These are phyloP conservation scores for Clarkia xantiana DNA, from an alignment of 345 rosid species.

Conservation along the genomic window DNA sequence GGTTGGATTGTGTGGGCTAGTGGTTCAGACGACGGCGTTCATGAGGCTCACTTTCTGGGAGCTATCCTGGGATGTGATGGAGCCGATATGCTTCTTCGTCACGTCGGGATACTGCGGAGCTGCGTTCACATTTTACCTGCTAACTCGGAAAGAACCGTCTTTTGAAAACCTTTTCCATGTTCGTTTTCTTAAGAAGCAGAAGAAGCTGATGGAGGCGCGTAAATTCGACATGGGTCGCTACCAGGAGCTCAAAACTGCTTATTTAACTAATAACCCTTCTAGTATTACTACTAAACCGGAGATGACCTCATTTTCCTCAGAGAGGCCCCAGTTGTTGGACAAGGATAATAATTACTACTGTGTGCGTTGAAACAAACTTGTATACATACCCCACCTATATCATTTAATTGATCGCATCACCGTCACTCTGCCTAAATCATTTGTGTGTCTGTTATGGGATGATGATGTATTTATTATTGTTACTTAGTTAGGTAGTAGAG, in stretches of 20 bases:
- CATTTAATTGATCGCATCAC: too few species aligned
- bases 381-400: too few species aligned
- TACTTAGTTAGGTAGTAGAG: too few species aligned
- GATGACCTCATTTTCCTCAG: not conserved
- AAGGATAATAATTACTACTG: too few species aligned
- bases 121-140: conserved; percentile 69
- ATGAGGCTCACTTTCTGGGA: conserved; percentile 99
- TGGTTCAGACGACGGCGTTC: conserved; percentile 63
- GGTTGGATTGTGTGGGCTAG: conserved; percentile 55
- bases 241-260: conserved; percentile 31
- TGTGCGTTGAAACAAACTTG: too few species aligned
- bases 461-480: too few species aligned
- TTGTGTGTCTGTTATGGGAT: too few species aligned
- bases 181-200: conserved; percentile 54
- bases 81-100: conserved; percentile 81
- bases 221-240: conserved; percentile 50
- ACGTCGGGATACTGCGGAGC: conserved; percentile 64
- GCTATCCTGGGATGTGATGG: conserved; percentile 97
- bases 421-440: too few species aligned
- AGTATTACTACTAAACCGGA: not conserved
- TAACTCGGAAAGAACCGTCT: conserved; percentile 74
- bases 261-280: too few species aligned
- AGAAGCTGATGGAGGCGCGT: conserved; percentile 30
- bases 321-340: not conserved
- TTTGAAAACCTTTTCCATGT: conserved; percentile 75